Percentiles rank a stretch among this genome's conserved stretches.
Conservation (phyloP, 768 basidiomycete species). For the Galerina marginata region DNA sequence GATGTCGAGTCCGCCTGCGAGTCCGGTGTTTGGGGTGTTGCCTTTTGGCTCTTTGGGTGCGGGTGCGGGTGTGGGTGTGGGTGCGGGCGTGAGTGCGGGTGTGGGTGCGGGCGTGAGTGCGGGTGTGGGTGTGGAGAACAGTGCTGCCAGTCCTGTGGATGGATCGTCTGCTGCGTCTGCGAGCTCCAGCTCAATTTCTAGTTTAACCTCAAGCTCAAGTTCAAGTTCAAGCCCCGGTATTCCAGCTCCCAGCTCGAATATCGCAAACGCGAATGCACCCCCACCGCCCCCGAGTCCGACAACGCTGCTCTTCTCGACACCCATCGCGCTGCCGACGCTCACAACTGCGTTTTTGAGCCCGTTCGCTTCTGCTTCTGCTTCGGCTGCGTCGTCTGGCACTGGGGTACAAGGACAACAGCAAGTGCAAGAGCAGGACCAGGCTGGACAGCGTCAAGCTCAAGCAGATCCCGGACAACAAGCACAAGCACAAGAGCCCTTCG, state of each 20-base stretch:
- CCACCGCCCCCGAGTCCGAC: conserved; percentile 7
- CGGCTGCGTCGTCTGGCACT: neutral
- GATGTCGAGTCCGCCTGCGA: conserved; percentile 13
- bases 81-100: neutral
- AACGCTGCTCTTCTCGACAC: conserved; percentile 8
- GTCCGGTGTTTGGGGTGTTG: neutral
- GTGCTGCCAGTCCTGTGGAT: neutral
- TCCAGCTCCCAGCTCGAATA: neutral
- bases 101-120: neutral
- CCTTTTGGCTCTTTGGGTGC: neutral
- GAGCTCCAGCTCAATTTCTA: neutral
- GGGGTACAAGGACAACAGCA: no score
- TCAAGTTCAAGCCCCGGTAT: neutral
- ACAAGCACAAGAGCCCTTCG: neutral
- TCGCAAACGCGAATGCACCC: neutral
- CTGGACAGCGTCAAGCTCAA: neutral
- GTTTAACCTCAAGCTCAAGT: neutral
- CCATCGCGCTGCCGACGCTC: conserved; percentile 5
- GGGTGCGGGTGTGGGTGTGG: neutral
- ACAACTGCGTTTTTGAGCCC: conserved; percentile 3
- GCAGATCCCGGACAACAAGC: neutral
- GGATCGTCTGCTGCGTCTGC: neutral
- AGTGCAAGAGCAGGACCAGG: neutral
- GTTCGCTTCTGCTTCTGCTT: neutral
- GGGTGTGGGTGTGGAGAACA: neutral